These are phyloP conservation scores for Serendipita sp. DNA, from an alignment of 768 basidiomycete species.

Conservation along the genomic window DNA sequence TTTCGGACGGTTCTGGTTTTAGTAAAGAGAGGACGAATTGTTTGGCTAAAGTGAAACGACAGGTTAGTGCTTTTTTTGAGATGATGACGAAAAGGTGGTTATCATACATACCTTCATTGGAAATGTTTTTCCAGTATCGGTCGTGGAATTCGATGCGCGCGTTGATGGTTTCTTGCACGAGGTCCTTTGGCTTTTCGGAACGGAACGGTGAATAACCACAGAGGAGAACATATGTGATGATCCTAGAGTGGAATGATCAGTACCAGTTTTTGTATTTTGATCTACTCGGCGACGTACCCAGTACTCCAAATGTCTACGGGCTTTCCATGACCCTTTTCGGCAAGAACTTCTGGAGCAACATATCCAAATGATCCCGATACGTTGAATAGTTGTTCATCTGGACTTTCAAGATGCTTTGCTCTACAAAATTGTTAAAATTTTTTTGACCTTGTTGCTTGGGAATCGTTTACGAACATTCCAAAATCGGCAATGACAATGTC, in stretches of 20 bases:
- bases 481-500: conserved; percentile 93
- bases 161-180: conserved; percentile 69
- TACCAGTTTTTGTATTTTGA: neutral
- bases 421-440: conserved; percentile 22
- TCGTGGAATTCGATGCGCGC: conserved; percentile 86
- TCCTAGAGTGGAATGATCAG: conserved; percentile 26
- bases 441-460: neutral
- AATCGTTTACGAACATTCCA: conserved; percentile 47
- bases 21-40: conserved; percentile 60
- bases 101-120: conserved; percentile 39
- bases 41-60: conserved; percentile 39
- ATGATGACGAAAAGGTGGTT: neutral
- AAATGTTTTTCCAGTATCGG: conserved; percentile 85
- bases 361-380: conserved; percentile 77
- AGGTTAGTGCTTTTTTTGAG: neutral
- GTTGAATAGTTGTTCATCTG: conserved; percentile 52
- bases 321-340: conserved; percentile 71
- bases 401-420: conserved; percentile 62
- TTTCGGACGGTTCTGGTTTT: conserved; percentile 46
- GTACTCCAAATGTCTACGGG: conserved; percentile 89
- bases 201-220: conserved; percentile 95
- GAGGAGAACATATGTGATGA: conserved; percentile 88
- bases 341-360: conserved; percentile 72
- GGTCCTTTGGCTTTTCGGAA: conserved; percentile 54
- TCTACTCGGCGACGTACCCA: conserved; percentile 36